These are phyloP conservation scores for Uromyces viciae-fabae DNA, from an alignment of 1,284 basidiomycete species.

Conservation along the genomic window DNA sequence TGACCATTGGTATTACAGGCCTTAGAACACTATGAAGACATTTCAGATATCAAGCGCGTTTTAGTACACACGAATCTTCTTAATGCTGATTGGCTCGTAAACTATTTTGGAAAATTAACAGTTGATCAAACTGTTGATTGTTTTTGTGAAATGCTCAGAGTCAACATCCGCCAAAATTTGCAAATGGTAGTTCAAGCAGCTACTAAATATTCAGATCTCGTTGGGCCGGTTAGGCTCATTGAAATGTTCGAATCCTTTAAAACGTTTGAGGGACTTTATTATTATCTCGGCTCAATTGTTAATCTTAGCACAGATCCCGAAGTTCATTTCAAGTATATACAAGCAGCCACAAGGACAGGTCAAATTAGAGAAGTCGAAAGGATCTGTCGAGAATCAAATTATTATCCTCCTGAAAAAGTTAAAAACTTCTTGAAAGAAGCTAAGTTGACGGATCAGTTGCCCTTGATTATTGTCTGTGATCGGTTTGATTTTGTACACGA, in stretches of 20 bases:
- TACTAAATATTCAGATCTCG: conserved; percentile 97
- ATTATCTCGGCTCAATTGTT: conserved; percentile 94
- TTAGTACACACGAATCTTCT: conserved; percentile 89
- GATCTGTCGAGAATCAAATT: conserved; percentile 94
- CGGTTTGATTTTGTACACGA: conserved; percentile 99
- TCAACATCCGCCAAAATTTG: conserved; percentile 96
- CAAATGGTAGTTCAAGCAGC: conserved; percentile 97
- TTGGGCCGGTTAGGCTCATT: conserved; percentile 93
- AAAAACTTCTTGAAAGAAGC: conserved; percentile 94
- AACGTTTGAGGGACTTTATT: conserved; percentile 96
- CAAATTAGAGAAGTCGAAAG: conserved; percentile 99
- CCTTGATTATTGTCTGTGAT: conserved; percentile 99
- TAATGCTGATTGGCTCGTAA: conserved; percentile 92
- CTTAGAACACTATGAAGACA: conserved; percentile 95
- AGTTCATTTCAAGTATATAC: conserved; percentile 99
- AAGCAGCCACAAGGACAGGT: conserved; percentile 95
- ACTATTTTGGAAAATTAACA: conserved; percentile 93
- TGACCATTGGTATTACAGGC: conserved; percentile 62
- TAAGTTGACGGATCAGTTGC: conserved; percentile 91
- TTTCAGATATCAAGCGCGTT: conserved; percentile 95
- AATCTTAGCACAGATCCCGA: conserved; percentile 94
- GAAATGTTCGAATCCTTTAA: conserved; percentile 99
- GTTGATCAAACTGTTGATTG: conserved; percentile 98
- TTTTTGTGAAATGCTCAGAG: conserved; percentile 92
- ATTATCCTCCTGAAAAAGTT: conserved; percentile 99